Evolutionary conservation across 148 eudicot genomes (phyloP).

Genomic region (Polygonum maritimum): DNA sequence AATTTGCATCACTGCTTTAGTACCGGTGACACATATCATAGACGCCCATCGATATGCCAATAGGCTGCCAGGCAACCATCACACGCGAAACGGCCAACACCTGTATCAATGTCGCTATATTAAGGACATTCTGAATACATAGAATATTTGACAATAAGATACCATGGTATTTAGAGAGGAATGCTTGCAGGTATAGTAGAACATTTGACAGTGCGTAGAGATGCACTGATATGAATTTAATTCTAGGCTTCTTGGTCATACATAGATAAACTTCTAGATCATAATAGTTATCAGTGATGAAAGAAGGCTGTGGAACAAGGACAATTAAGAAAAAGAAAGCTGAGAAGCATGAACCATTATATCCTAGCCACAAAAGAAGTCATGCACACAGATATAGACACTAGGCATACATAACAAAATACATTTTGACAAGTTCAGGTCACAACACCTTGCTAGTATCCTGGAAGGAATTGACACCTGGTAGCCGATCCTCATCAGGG

Average conservation of each 20-base stretch:
- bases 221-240: background rate
- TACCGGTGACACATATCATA: constrained; percentile 98
- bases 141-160: background rate
- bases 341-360: background rate
- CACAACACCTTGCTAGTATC: constrained; percentile 74
- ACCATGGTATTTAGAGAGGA: background rate
- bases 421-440: background rate
- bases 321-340: background rate
- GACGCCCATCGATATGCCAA: constrained; percentile 95
- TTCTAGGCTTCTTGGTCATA: background rate
- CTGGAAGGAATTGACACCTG: constrained; percentile 84
- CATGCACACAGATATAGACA: background rate
- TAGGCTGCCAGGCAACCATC: constrained; percentile 97
- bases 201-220: background rate
- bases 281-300: background rate
- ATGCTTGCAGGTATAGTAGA: background rate
- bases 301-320: background rate
- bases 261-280: background rate
- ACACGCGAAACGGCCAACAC: constrained; percentile 94
- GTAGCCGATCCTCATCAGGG: constrained; percentile 72
- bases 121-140: background rate
- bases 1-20: background rate
- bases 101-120: constrained; percentile 27
- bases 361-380: background rate
- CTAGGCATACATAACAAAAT: background rate